Conservation (phyloP, 2,329 filamentous ascomycete genomes). For the Lomentospora prolificans region DNA sequence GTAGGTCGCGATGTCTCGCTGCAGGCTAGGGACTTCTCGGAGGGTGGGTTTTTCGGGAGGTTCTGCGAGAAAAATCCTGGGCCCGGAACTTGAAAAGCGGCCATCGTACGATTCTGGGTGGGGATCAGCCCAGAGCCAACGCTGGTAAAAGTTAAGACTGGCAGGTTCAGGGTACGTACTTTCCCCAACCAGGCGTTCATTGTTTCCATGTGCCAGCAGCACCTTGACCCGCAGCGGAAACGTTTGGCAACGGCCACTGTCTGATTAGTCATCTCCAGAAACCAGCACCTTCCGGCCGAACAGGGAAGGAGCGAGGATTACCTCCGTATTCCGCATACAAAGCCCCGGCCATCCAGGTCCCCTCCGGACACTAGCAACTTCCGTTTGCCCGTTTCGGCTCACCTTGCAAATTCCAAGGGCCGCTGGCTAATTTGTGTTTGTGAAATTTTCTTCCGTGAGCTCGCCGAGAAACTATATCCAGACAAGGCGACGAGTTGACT, state of each 20-base stretch:
- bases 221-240: background rate
- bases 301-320: background rate
- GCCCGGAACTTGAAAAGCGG: background rate
- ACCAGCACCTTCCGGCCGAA: background rate
- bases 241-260: background rate
- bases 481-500: no score
- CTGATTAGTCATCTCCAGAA: background rate
- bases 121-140: constrained; percentile 6
- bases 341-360: background rate
- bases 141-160: background rate
- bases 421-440: no score
- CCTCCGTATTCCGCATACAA: background rate
- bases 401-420: background rate
- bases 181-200: background rate
- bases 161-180: background rate
- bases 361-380: background rate
- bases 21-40: background rate
- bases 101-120: constrained; percentile 9
- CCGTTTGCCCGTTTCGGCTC: background rate
- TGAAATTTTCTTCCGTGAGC: no score
- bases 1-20: background rate
- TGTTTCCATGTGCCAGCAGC: background rate
- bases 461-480: no score
- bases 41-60: background rate
- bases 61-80: constrained; percentile 1